Evolutionary conservation across 495 filamentous ascomycete genomes (phyloP), one percentile per base, ranked within the genome.

Genomic region (Xylaria palmicola): DNA sequence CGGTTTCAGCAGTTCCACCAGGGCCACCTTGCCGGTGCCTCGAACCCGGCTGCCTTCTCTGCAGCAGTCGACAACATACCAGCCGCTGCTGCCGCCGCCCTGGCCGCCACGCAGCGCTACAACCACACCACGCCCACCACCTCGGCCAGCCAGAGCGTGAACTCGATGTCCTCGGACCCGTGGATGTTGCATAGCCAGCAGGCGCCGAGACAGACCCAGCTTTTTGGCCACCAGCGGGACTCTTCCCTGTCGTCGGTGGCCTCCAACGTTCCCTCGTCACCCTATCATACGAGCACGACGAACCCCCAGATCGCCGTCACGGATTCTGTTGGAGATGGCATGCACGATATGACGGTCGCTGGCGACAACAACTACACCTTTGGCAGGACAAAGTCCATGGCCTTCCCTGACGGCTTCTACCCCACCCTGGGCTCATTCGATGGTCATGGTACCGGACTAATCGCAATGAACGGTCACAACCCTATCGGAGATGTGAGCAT

Each of bases 231-330:
- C 63, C 74, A 81, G 45, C 79, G 83, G 58, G 81, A 84, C 63
- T 79, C 79, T 9, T 84, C 82, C 24, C 73, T 79, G 39, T 85
- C 83, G 0, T 84, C 83, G 2, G 56, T 83, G 51, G 82, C 79
- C n/a, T 85, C 82, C 1, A 73, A 80, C 48, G 77, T 81, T 8
- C 82, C 83, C 17, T 70, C 76, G 0, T 86, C 83, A 36, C 83
- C 83, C 24, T 85, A 77, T 68, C 78, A 77, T 47, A 70, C 74
- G 51, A 80, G 75, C 67, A 79, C 75, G 1, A 75, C 77, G 20
- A 81, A 82, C 56, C 81, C 83, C 15, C 81, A 83, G 8, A 81
- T 83, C 39, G 79, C 81, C 3, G 69, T 83, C 4, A 71, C 72
- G 32, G 79, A 81, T 50, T 72, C 77, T 39, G 56, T 47, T 7